Evolutionary conservation across 2,329 filamentous ascomycete genomes (phyloP), one percentile per base, ranked within the genome.

Genomic region (Pseudogymnoascus sp.): DNA sequence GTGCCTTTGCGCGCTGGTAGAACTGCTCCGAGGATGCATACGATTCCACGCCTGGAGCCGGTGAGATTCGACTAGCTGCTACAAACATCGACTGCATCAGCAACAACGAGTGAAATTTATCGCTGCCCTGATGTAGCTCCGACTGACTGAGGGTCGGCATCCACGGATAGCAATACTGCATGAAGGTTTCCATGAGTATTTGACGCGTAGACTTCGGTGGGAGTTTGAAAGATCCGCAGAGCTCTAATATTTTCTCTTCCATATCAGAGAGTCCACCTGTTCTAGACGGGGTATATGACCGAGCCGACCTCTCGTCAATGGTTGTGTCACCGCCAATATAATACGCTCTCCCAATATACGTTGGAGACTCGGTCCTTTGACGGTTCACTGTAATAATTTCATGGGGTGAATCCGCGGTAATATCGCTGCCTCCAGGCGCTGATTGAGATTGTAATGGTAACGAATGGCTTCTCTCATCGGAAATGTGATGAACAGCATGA

Each of bases 1-100:
- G 65, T 2, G 71, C 72, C 60, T 73, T 73, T 13, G 73, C 73
- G n/a, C 73, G 69, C 10, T 70, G 72, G 65, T 74, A 75, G 61
- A 54, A 54, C 48, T 54, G 48, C 14, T 16, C 48, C 8, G 48
- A 54, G 3, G 48, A 54, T 28, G 23, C 23, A 54, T 54, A 16
- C 8, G 25, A 28, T 16, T 16, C 25, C 7, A 28, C 48, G 7
- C 48, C 48, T 28, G 48, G 48, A 10, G 23, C 25, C 4, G 48
- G n/a, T 5, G 23, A 54, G n/a, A 54, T 31, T 31, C 48, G 23
- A 16, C 48, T 54, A 16, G 48, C 48, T 4, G 48, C 48, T 16
- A 54, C 23, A 54, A 16, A 54, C 48, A 54, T 31, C 7, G 48
- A 28, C 19, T 54, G 48, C 23, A 31, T 31, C 14, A 54, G 48